phyloP scores from a whole-genome alignment of 2,329 filamentous ascomycete species.

The Pseudocercospora musae region DNA sequence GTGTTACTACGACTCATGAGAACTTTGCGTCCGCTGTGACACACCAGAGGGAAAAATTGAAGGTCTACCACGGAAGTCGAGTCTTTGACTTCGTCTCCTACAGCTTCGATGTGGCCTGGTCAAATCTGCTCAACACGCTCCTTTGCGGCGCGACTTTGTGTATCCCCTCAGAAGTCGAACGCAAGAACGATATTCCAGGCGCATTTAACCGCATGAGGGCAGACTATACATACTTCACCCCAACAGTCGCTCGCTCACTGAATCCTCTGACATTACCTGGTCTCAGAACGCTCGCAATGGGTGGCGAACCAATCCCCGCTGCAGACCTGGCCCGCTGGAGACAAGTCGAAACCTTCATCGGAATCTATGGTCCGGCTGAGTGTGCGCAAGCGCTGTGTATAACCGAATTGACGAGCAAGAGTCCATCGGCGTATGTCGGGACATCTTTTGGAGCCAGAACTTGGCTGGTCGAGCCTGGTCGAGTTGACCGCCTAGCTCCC shows the following conservation, averaged over 20 bases:
- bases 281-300: constrained; percentile 7
- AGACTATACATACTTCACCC: constrained; percentile 53
- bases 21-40: background rate
- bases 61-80: background rate
- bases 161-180: background rate
- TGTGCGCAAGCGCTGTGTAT: constrained; percentile 13
- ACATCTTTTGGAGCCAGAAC: constrained; percentile 1
- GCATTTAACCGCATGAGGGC: constrained; percentile 28
- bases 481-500: constrained; percentile 51
- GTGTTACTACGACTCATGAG: background rate
- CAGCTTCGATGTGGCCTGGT: background rate
- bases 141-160: background rate
- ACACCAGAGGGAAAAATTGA: background rate
- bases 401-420: background rate
- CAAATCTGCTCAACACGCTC: background rate
- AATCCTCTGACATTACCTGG: constrained; percentile 28
- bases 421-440: constrained; percentile 5
- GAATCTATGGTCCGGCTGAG: constrained; percentile 46
- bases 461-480: constrained; percentile 14
- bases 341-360: constrained; percentile 39
- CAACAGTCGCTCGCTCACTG: constrained; percentile 51
- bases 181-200: constrained; percentile 28
- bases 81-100: background rate
- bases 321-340: constrained; percentile 39
- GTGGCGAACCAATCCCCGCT: constrained; percentile 41